Percentiles rank a stretch among this genome's conserved stretches.
These are phyloP conservation scores for Boletus barrowsii DNA, from an alignment of 768 basidiomycete species.

Conservation along the genomic window DNA sequence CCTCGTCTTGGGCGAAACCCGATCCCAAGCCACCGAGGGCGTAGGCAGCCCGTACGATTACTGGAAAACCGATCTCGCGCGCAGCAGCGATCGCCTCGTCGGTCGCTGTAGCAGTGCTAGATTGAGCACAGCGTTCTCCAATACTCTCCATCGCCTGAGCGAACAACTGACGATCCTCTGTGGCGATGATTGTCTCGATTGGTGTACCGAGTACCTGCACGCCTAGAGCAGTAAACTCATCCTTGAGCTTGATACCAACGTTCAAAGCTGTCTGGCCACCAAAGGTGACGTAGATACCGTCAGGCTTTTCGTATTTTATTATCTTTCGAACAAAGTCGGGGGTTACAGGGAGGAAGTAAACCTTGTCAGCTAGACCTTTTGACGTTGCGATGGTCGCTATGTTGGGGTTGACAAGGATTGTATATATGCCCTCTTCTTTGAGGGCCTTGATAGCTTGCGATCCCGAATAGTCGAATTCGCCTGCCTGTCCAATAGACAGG, in stretches of 20 bases:
- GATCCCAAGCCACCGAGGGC: conserved; percentile 94
- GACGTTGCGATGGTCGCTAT: conserved; percentile 98
- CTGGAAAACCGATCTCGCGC: conserved; percentile 82
- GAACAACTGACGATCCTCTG: conserved; percentile 94
- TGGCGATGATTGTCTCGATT: conserved; percentile 95
- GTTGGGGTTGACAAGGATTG: conserved; percentile 97
- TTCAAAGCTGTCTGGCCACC: conserved; percentile 97
- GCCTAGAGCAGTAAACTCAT: conserved; percentile 88
- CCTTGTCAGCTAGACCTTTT: conserved; percentile 97
- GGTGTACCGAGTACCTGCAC: conserved; percentile 95
- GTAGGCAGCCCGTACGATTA: conserved; percentile 96
- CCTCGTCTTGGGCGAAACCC: conserved; percentile 94
- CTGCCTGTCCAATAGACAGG: conserved; percentile 96
- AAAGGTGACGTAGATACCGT: conserved; percentile 98
- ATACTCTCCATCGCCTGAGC: conserved; percentile 93
- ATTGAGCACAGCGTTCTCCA: conserved; percentile 92
- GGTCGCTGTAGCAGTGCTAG: conserved; percentile 77
- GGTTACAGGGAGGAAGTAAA: conserved; percentile 98
- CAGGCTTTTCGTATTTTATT: conserved; percentile 98
- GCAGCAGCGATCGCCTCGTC: conserved; percentile 87
- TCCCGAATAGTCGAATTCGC: conserved; percentile 99
- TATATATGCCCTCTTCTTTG: conserved; percentile 99
- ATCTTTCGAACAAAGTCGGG: conserved; percentile 97
- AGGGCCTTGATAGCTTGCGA: conserved; percentile 99
- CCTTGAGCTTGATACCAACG: conserved; percentile 96